These are phyloP conservation scores for Hibiscus syriacus DNA, from an alignment of 345 rosid genomes.

Conservation along the genomic window DNA sequence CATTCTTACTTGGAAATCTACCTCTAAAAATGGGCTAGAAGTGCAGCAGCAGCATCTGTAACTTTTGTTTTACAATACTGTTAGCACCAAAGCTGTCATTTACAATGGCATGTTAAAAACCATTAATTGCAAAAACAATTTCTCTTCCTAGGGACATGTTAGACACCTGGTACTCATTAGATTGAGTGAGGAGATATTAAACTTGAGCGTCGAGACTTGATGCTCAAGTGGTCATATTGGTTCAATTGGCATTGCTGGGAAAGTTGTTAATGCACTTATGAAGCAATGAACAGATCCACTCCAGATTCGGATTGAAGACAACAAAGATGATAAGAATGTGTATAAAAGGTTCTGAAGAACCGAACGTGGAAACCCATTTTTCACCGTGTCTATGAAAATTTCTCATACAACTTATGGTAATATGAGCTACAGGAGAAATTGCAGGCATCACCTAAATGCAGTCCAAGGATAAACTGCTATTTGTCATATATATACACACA, in stretches of 20 bases:
- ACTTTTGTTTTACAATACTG: no score
- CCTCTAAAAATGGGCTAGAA: no score
- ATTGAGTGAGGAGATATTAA: background rate
- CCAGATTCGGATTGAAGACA: background rate
- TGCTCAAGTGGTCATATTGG: background rate
- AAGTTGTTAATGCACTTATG: background rate
- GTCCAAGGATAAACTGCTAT: background rate
- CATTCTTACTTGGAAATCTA: no score
- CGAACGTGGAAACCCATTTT: no score
- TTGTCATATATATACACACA: no score
- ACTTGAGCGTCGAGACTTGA: no score
- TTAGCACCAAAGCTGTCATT: background rate
- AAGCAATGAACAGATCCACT: background rate
- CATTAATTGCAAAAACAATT: background rate
- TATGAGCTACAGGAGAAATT: background rate
- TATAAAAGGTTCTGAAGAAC: background rate
- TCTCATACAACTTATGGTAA: no score
- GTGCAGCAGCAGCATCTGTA: no score
- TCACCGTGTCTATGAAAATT: no score
- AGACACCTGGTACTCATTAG: background rate
- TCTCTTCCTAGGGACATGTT: background rate
- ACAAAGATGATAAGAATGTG: background rate
- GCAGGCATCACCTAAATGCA: background rate
- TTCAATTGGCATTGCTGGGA: background rate
- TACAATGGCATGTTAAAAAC: background rate